These are phyloP conservation scores for Puccinia hordei DNA, from an alignment of 1,284 basidiomycete genomes.

Conservation along the genomic window DNA sequence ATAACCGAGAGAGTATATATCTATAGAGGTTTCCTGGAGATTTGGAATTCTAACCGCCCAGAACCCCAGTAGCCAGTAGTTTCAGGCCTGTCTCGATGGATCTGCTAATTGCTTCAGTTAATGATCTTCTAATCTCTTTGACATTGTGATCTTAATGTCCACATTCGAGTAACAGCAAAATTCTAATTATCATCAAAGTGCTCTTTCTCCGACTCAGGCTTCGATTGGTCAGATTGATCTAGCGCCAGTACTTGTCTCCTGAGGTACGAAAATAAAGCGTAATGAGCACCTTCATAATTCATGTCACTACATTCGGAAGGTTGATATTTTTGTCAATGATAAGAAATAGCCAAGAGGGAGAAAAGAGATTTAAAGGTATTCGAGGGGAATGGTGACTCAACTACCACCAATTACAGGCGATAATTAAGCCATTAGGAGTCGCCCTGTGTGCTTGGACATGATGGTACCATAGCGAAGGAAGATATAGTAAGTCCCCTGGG, in stretches of 20 bases:
- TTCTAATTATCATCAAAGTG: no score
- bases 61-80: no score
- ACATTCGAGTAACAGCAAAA: no score
- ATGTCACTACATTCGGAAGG: constrained; percentile 15
- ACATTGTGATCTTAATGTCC: no score
- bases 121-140: no score
- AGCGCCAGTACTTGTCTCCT: constrained; percentile 31
- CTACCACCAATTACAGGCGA: constrained; percentile 51
- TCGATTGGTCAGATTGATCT: not conserved
- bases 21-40: no score
- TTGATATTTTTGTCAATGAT: not conserved
- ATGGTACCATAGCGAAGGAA: constrained; percentile 90
- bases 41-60: no score
- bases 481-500: constrained; percentile 78
- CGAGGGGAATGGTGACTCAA: constrained; percentile 17
- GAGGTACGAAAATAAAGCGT: constrained; percentile 28
- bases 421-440: constrained; percentile 20
- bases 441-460: constrained; percentile 67
- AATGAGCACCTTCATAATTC: constrained; percentile 27
- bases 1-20: no score
- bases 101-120: no score
- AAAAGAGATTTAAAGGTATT: not conserved
- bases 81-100: no score
- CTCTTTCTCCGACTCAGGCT: no score
- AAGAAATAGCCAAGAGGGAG: not conserved